phyloP scores from a whole-genome alignment of 768 basidiomycete species.

The Infundibulicybe gibba region DNA sequence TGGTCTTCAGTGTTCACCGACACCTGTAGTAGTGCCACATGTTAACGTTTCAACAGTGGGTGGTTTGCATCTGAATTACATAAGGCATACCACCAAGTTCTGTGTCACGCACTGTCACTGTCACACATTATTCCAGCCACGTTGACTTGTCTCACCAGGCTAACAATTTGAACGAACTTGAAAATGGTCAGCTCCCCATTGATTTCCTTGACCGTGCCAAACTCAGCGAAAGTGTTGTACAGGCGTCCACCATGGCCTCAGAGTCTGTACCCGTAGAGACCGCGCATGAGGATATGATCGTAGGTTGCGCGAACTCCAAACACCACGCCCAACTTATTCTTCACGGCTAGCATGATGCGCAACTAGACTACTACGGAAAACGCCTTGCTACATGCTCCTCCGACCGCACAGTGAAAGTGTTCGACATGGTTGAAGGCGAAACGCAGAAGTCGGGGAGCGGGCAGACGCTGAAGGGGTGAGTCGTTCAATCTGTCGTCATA shows the following conservation, averaged over 20 bases:
- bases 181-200: no score
- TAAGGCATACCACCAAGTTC: no score
- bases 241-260: constrained; percentile 51
- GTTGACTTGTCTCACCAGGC: no score
- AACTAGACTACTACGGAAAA: constrained; percentile 96
- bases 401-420: constrained; percentile 92
- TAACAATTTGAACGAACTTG: no score
- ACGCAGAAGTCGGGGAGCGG: constrained; percentile 56
- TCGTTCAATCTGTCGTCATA: not conserved
- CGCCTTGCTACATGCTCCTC: constrained; percentile 96
- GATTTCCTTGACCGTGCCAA: no score
- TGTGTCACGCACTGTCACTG: no score
- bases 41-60: no score
- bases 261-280: constrained; percentile 90
- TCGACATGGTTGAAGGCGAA: constrained; percentile 91
- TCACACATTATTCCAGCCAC: no score
- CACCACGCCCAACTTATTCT: constrained; percentile 1
- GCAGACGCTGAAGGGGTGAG: constrained; percentile 77
- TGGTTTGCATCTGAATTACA: no score
- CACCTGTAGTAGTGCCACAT: no score
- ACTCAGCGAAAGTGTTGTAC: not conserved
- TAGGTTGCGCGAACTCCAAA: constrained; percentile 35
- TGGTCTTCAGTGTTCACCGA: no score
- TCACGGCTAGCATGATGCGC: constrained; percentile 85
- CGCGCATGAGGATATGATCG: constrained; percentile 98